Evolutionary conservation across 2,329 filamentous ascomycete species (phyloP), one percentile per base, ranked within the genome.

Genomic region (Dactylellina sp.): DNA sequence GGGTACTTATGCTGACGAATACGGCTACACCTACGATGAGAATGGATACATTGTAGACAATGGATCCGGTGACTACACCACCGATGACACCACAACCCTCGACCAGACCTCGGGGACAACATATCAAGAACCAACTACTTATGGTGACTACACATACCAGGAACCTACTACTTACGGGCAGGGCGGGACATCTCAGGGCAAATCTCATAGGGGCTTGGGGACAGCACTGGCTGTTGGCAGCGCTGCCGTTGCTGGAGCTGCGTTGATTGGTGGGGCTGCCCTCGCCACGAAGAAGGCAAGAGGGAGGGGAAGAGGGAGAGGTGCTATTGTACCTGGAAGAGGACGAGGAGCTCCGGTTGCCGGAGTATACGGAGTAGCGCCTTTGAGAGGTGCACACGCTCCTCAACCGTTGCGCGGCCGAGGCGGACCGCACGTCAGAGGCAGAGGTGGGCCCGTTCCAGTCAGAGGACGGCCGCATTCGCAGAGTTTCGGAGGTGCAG

Each of bases 201-300:
- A 22, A 35, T 24, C 28, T 6, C 12, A 24, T 59, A 35, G 64
- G 1, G 66, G 59, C 7, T 20, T 72, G 5, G 66, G 53, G 11
- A 55, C 53, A 7, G 68, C 56, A 11, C 22, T 61, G 3, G 68
- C 68, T 2, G 37, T 72, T 28, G 60, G 68, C 20, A 60, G 68
- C 4, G 68, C 55, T 7, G 68, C 68, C 2, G 53, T 72, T 24
- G 68, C 68, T 0, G 68, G 59, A 32, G 64, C 64, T 7, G 64
- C 64, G 2, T 32, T 70, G 6, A 35, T 55, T 6, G 68, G 68
- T 28, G 59, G 57, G 16, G 68, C 56, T 2, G 68, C 61, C 14
- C 39, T 65, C 20, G 68, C 60, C 2, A 53, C 61, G 20, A 65
- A 52, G 28, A 59, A 62, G 35, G 68, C 28, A 9, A 55, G 60